These are phyloP conservation scores for Sporobolomyces pararoseus DNA, from an alignment of 768 basidiomycete genomes.

Conservation along the genomic window DNA sequence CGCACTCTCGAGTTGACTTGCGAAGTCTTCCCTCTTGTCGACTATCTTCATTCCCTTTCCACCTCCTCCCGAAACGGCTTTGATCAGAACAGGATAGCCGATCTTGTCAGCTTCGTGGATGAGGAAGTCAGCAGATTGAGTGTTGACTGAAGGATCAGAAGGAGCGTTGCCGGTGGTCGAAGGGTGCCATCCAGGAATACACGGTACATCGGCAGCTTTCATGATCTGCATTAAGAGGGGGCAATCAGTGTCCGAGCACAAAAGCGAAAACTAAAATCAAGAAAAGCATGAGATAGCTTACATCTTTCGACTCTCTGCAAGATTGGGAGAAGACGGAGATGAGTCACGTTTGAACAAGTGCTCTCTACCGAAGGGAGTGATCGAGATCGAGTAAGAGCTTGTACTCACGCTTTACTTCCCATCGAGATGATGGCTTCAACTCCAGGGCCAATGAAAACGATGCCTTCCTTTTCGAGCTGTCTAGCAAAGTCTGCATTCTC, in stretches of 20 bases:
- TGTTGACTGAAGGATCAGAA: slow-evolving; percentile 53
- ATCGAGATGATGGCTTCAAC: slow-evolving; percentile 81
- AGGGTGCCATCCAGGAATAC: slow-evolving; percentile 84
- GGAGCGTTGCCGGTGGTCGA: slow-evolving; percentile 6
- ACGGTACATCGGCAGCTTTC: slow-evolving; percentile 79
- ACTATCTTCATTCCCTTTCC: slow-evolving; percentile 94
- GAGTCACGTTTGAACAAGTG: too few species aligned
- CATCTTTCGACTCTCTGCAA: slow-evolving; percentile 78
- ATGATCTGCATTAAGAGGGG: slow-evolving; percentile 33
- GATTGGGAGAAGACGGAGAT: too few species aligned
- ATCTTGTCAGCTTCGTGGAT: slow-evolving; percentile 67
- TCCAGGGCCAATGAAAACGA: slow-evolving; percentile 88
- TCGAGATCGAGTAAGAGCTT: neutral
- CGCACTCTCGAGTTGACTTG: slow-evolving; percentile 77
- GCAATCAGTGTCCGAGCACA: too few species aligned
- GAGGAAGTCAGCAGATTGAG: slow-evolving; percentile 71
- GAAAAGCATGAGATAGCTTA: too few species aligned
- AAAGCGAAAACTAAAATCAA: too few species aligned
- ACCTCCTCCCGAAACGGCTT: slow-evolving; percentile 92
- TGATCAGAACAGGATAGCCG: slow-evolving; percentile 88
- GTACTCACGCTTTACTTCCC: slow-evolving; percentile 81
- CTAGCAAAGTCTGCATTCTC: slow-evolving; percentile 83
- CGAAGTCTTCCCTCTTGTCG: slow-evolving; percentile 63
- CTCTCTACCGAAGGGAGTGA: too few species aligned
- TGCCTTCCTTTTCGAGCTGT: slow-evolving; percentile 67